Evolutionary conservation across 495 filamentous ascomycete species (phyloP), one percentile per base, ranked within the genome.

Genomic region (Penicillium diatomitis): DNA sequence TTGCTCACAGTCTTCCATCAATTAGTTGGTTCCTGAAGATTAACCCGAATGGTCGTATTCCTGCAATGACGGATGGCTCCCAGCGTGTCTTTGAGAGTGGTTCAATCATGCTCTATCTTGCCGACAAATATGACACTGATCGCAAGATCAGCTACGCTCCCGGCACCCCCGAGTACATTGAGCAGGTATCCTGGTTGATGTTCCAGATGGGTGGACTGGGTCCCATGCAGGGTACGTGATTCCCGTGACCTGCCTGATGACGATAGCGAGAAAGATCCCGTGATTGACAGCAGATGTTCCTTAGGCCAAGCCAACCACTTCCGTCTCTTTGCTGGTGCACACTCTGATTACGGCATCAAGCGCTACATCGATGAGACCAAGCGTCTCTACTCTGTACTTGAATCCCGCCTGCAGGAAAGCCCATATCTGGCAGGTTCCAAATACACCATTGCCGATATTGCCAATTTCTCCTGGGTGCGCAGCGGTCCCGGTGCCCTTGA

Each of bases 21-120:
- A 8, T 34, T n/a, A 65, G 62, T 10, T 90, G 86, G 85, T 95
- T 88, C 67, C 71, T 92, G 31, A 80, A 79, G 20, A 89, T 95
- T 60, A 95, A 92, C 61, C 90, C 89, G 36, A 95, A 95, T 60
- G 89, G 89, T 46, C 85, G 90, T 38, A 91, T 95, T 48, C 90
- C 90, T 5, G 87, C 88, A 2, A 58, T 95, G 10, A 54, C 56
- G 4, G 56, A 67, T 47, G 60, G 63, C 32, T 52, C 57, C 3
- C 64, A 69, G 50, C 66, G 72, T 29, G 61, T 77, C 34, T 76
- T 76, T 43, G 72, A 76, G 44, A 68, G 67, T 29, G 74, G 68
- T 5, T 67, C 72, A 2, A 66, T 78, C 33, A 67, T 74, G 62
- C 62, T 69, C 20, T 78, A 77, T 44, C 67, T 78, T 10, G 61